Evolutionary conservation across 2,329 filamentous ascomycete genomes (phyloP), one percentile per base, ranked within the genome.

Genomic region (Emmonsiellopsis sp.): DNA sequence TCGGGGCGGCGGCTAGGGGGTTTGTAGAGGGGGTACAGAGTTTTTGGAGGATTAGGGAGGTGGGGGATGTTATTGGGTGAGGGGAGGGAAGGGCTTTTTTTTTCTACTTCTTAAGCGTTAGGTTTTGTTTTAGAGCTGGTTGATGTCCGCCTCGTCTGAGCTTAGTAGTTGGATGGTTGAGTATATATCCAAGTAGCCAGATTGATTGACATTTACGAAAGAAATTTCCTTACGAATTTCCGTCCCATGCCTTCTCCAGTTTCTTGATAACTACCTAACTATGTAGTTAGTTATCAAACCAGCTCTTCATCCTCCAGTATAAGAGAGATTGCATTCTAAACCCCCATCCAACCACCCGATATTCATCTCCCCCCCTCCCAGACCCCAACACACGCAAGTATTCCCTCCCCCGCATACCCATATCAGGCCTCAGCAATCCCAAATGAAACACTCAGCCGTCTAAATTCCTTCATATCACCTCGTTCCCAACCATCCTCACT

Each of bases 11-110:
- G 57, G 83, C 81, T 6, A 71, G 79, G 64, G 72, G 85, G 30
- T 83, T 94, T 62, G 82, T 80, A 0, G 77, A 82, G 35, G 89
- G 85, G 0, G 79, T 58, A 83, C 11, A 37, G 13, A 26, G 35
- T 37, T 10, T 38, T 49, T 49, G 73, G 78, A 80, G 51, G 76
- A 78, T 58, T 57, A 57, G 15, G 54, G 60, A 34, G 53, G 51
- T 55, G 47, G 55, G 51, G 50, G 50, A 55, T 35, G 53, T 53
- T 32, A 46, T 53, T 56, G 37, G 11, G 31, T 46, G 16, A 16
- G 38, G 16, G 16, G 43, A 32, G 4, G 11, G 31, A 20, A n/a
- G 3, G 5, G 6, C 10, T 46, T 46, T 10, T n/a, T 13, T 30
- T 15, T 42, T 42, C 16, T 13, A 8, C 7, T 10, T 44, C 41